These are phyloP conservation scores for Podosphaera leucotricha DNA, from an alignment of 2,329 filamentous ascomycete genomes.

Conservation along the genomic window DNA sequence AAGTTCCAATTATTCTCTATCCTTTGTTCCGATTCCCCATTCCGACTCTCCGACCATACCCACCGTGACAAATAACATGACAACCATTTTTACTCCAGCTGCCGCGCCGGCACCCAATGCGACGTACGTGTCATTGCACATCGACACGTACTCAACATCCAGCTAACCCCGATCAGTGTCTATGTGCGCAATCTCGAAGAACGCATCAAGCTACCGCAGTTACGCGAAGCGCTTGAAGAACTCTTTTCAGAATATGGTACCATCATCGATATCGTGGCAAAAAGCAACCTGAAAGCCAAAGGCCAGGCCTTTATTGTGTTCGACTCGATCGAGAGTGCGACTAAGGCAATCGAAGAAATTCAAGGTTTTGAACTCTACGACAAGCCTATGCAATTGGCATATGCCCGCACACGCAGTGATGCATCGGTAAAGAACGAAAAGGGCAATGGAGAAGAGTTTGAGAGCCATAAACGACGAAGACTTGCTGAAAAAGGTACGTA, in stretches of 20 bases:
- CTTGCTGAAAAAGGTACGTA: conserved; percentile 67
- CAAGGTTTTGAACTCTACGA: conserved; percentile 86
- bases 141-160: conserved; percentile 27
- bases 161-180: conserved; percentile 22
- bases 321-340: conserved; percentile 55
- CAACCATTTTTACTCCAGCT: not conserved
- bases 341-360: conserved; percentile 62
- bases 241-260: conserved; percentile 79
- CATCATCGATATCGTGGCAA: conserved; percentile 65
- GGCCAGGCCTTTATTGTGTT: conserved; percentile 93
- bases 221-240: conserved; percentile 48
- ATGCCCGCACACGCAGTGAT: conserved; percentile 67
- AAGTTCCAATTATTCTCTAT: no score
- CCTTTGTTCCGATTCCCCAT: no score
- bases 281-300: conserved; percentile 75
- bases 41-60: no score
- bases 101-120: conserved; percentile 22
- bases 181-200: conserved; percentile 77
- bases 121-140: conserved; percentile 56
- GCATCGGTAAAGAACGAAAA: conserved; percentile 56
- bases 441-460: conserved; percentile 50
- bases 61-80: no score
- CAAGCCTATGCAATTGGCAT: conserved; percentile 67
- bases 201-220: conserved; percentile 56
- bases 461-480: conserved; percentile 62